Evolutionary conservation across 768 basidiomycete species (phyloP).

Genomic region (Russula sp.): DNA sequence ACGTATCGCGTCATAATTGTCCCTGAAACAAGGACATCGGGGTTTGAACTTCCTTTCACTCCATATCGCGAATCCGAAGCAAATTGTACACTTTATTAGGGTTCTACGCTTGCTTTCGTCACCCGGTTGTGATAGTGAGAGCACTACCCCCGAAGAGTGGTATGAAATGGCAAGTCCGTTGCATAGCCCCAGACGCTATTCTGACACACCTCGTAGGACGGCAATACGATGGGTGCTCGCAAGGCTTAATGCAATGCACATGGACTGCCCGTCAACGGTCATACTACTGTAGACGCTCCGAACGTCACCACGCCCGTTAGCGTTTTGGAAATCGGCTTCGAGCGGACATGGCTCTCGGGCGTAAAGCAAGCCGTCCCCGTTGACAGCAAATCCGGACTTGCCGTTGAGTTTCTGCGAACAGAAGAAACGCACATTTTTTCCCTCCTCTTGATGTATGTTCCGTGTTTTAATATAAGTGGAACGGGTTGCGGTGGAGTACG

Average conservation of each 20-base stretch:
- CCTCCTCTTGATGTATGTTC: neutral
- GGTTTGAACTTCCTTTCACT: constrained; percentile 37
- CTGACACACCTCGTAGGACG: constrained; percentile 19
- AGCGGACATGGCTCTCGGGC: constrained; percentile 19
- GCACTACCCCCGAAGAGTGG: constrained; percentile 30
- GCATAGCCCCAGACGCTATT: constrained; percentile 1
- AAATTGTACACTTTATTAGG: constrained; percentile 34
- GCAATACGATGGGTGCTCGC: constrained; percentile 16
- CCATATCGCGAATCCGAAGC: constrained; percentile 16
- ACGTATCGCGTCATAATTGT: constrained; percentile 46
- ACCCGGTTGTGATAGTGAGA: constrained; percentile 35
- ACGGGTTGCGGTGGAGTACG: neutral
- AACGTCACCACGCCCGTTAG: constrained; percentile 1
- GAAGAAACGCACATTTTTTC: constrained; percentile 1
- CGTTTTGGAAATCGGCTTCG: constrained; percentile 16
- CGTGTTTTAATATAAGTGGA: constrained; percentile 14
- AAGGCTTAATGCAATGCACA: constrained; percentile 3
- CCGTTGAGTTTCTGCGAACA: constrained; percentile 21
- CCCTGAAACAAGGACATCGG: constrained; percentile 42
- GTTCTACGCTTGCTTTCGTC: constrained; percentile 43
- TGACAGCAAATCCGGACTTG: constrained; percentile 24
- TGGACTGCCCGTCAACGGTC: constrained; percentile 9
- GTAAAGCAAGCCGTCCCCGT: constrained; percentile 10
- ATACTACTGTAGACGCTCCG: constrained; percentile 4
- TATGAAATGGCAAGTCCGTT: constrained; percentile 35